A percentile compares a stretch with the other conserved stretches of the same genome.
Evolutionary conservation across 1,284 basidiomycete genomes (phyloP).

Genomic region (Ceratobasidium sp.): DNA sequence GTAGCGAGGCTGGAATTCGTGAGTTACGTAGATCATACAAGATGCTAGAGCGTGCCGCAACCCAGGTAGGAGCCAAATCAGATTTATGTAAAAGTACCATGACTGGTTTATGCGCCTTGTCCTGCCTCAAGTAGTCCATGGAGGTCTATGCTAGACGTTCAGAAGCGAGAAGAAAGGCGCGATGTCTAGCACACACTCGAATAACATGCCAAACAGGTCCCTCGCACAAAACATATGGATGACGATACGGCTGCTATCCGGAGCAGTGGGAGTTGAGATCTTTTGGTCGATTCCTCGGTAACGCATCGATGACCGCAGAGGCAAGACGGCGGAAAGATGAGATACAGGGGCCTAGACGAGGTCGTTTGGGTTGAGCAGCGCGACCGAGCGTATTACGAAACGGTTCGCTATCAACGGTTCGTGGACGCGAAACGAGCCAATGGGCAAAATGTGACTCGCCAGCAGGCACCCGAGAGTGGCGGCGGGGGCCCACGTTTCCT

Average conservation of each 20-base stretch:
- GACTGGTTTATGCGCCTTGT: conserved; percentile 98
- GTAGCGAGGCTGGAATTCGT: conserved; percentile 83
- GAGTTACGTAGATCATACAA: conserved; percentile 7
- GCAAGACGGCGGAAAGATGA: conserved; percentile 89
- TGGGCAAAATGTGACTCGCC: conserved; percentile 71
- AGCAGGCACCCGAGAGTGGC: no score
- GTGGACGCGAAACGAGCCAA: conserved; percentile 71
- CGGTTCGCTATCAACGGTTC: conserved; percentile 94
- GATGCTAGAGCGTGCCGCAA: conserved; percentile 79
- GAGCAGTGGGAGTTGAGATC: no score
- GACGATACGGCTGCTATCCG: conserved; percentile 83
- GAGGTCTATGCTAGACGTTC: conserved; percentile 67
- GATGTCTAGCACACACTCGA: conserved; percentile 65
- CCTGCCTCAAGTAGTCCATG: conserved; percentile 93
- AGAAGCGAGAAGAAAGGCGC: neutral
- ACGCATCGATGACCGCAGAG: conserved; percentile 55
- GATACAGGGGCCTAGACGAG: conserved; percentile 76
- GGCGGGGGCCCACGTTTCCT: no score
- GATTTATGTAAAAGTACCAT: conserved; percentile 99
- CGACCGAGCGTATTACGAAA: conserved; percentile 82
- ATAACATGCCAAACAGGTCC: conserved; percentile 97
- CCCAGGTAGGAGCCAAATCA: conserved; percentile 98
- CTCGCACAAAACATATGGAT: conserved; percentile 96
- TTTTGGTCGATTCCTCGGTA: no score
- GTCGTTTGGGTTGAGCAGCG: conserved; percentile 74